These are phyloP conservation scores for Teunomyces aglyptinius DNA, from an alignment of 805 yeast species.

Conservation along the genomic window DNA sequence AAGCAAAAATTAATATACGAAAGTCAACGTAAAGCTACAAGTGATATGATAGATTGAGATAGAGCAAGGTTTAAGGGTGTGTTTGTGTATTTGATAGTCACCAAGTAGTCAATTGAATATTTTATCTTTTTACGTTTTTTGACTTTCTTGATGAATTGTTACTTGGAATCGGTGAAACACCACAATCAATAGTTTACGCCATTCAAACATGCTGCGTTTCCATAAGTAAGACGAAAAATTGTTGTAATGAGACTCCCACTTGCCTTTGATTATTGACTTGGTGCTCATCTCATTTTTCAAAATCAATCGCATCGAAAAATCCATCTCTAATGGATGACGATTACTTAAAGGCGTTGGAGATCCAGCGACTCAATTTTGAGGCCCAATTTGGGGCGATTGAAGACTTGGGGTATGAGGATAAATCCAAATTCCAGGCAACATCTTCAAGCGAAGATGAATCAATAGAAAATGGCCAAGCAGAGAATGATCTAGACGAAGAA, in stretches of 20 bases:
- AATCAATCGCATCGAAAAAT: background rate
- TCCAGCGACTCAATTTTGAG: conserved; percentile 59
- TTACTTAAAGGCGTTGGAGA: conserved; percentile 41
- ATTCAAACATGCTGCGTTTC: too few relatives aligned
- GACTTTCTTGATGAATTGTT: too few relatives aligned
- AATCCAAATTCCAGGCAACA: conserved; percentile 20
- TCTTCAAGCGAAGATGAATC: conserved; percentile 11
- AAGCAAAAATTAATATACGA: background rate
- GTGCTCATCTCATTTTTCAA: background rate
- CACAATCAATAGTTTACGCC: too few relatives aligned
- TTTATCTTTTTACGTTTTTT: too few relatives aligned
- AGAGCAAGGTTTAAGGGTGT: too few relatives aligned
- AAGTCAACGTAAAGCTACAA: too few relatives aligned
- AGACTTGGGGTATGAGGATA: conserved; percentile 51
- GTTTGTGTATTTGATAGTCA: too few relatives aligned
- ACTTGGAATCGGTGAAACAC: too few relatives aligned
- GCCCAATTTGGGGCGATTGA: conserved; percentile 63
- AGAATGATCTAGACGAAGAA: conserved; percentile 14
- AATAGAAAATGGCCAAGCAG: conserved; percentile 19
- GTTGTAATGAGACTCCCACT: too few relatives aligned
- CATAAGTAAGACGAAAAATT: too few relatives aligned
- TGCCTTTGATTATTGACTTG: background rate
- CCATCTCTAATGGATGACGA: conserved; percentile 23
- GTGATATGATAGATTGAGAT: too few relatives aligned
- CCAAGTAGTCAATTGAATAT: too few relatives aligned